These are phyloP conservation scores for Withania somnifera DNA, from an alignment of 305 asterid species.

Conservation along the genomic window DNA sequence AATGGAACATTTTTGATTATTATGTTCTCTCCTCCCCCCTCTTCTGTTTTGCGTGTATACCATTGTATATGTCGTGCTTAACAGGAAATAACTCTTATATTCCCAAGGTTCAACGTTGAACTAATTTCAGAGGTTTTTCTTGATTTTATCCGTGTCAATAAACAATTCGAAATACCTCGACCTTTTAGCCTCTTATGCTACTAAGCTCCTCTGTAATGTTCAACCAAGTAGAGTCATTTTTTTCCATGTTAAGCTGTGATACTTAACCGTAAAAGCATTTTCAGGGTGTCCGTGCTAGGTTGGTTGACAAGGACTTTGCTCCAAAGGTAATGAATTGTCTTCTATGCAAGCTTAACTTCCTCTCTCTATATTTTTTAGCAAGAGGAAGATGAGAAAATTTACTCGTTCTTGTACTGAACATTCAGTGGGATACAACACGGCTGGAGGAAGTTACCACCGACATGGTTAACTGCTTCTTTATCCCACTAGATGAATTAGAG, in stretches of 20 bases:
- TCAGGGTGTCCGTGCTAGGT: conserved; percentile 90
- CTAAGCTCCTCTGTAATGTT: neutral
- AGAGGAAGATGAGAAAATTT: neutral
- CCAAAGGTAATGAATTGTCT: conserved; percentile 56
- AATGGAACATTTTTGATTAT: too few species aligned
- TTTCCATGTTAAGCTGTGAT: neutral
- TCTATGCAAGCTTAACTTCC: neutral
- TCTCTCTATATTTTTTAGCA: neutral
- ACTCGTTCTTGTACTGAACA: neutral
- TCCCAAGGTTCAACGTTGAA: too few species aligned
- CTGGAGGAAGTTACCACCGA: conserved; percentile 66
- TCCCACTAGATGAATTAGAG: conserved; percentile 52
- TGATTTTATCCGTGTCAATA: too few species aligned
- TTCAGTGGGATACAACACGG: conserved; percentile 70
- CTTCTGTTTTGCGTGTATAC: too few species aligned
- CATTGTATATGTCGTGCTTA: too few species aligned
- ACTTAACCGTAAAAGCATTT: neutral
- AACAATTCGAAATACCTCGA: too few species aligned
- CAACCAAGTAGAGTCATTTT: neutral
- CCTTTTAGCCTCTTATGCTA: too few species aligned
- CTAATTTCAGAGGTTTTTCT: too few species aligned
- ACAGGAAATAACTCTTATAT: too few species aligned
- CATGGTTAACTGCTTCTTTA: conserved; percentile 55
- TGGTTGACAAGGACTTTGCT: conserved; percentile 86
- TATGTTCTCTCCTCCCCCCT: too few species aligned